Percentiles rank a stretch among this genome's conserved stretches.
Evolutionary conservation across 495 filamentous ascomycete species (phyloP).

Genomic region (Neurospora sp.): DNA sequence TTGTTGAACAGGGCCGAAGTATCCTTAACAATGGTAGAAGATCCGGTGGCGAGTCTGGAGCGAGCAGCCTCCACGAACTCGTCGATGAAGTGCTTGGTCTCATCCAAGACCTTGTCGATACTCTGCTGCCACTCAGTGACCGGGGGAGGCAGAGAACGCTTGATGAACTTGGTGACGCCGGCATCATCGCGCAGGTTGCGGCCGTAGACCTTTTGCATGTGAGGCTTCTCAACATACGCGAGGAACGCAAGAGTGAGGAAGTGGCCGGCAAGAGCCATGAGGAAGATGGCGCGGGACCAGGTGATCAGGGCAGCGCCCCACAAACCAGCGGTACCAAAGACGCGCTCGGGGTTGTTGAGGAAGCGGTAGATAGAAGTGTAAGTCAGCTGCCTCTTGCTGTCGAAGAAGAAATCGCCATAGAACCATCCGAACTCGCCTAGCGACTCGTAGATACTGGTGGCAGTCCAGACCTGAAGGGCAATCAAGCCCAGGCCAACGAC

Average conservation of each 20-base stretch:
- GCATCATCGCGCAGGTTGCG: conserved; percentile 72
- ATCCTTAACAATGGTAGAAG: conserved; percentile 78
- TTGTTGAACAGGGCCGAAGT: conserved; percentile 80
- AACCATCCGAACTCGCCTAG: conserved; percentile 99
- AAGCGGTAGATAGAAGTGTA: conserved; percentile 97
- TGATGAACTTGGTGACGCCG: conserved; percentile 81
- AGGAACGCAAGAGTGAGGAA: conserved; percentile 78
- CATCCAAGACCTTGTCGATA: conserved; percentile 77
- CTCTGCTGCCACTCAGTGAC: conserved; percentile 61
- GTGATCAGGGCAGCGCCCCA: conserved; percentile 95
- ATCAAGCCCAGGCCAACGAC: conserved; percentile 72
- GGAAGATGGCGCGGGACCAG: conserved; percentile 70
- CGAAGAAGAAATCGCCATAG: conserved; percentile 96
- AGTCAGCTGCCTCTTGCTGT: conserved; percentile 73
- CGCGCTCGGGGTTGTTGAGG: conserved; percentile 92
- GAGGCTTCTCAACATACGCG: conserved; percentile 86
- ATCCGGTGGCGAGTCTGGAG: conserved; percentile 76
- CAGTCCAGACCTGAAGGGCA: conserved; percentile 85
- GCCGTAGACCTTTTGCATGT: conserved; percentile 98
- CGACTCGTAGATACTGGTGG: conserved; percentile 87
- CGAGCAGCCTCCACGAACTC: conserved; percentile 82
- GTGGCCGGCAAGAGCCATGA: conserved; percentile 76
- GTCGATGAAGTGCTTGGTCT: conserved; percentile 78
- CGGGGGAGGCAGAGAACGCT: conserved; percentile 77
- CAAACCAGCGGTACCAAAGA: conserved; percentile 87